These are phyloP conservation scores for Solanum virginianum DNA, from an alignment of 257 asterid genomes.

Conservation along the genomic window DNA sequence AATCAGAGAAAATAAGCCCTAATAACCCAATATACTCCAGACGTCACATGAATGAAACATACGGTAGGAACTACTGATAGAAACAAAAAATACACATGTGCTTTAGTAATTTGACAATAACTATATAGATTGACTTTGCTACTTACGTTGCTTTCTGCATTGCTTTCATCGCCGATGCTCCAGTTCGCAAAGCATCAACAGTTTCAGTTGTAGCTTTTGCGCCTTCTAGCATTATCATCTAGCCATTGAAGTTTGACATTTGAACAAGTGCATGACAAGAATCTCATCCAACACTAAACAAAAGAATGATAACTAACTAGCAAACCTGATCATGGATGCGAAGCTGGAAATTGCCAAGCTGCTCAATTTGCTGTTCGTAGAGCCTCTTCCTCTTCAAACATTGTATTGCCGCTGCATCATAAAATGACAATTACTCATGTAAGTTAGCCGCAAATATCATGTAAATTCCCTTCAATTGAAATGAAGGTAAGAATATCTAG, in stretches of 20 bases:
- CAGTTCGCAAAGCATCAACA: constrained; percentile 40
- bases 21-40: not conserved
- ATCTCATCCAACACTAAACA: not conserved
- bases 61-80: not conserved
- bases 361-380: constrained; percentile 22
- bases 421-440: not conserved
- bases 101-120: not conserved
- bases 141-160: constrained; percentile 46
- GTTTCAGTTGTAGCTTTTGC: constrained; percentile 53
- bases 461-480: not conserved
- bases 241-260: not conserved
- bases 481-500: not conserved
- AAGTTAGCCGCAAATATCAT: not conserved
- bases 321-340: constrained; percentile 27
- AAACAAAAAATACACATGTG: not conserved
- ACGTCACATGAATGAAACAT: not conserved
- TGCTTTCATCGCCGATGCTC: constrained; percentile 45
- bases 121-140: not conserved
- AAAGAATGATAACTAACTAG: not conserved
- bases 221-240: constrained; percentile 46
- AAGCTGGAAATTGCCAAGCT: constrained; percentile 20
- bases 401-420: constrained; percentile 19
- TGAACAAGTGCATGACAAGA: not conserved
- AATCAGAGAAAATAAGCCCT: not conserved
- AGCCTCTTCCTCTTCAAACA: constrained; percentile 25